Evolutionary conservation across 2,329 filamentous ascomycete species (phyloP).

Genomic region (Paraconiothyrium sp.): DNA sequence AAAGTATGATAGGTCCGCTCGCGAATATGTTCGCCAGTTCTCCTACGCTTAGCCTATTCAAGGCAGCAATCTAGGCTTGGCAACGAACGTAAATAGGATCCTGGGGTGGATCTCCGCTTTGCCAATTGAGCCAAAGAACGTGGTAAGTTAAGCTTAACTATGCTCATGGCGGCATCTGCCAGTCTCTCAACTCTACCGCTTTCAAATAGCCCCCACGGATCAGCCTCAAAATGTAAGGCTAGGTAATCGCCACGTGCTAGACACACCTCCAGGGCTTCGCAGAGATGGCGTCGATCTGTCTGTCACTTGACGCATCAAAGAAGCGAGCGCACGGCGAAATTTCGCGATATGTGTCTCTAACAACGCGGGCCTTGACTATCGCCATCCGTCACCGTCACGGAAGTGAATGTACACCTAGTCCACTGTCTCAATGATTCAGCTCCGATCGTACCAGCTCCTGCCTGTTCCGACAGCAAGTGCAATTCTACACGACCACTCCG

Average conservation of each 20-base stretch:
- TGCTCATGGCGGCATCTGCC: background rate
- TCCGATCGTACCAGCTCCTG: no score
- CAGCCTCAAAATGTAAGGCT: background rate
- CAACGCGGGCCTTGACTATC: no score
- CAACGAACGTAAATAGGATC: background rate
- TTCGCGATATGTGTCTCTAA: no score
- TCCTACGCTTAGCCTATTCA: constrained; percentile 3
- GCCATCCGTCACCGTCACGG: no score
- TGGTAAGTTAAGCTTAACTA: constrained; percentile 1
- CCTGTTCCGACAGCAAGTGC: no score
- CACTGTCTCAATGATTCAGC: no score
- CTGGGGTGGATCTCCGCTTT: background rate
- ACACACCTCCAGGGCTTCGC: no score
- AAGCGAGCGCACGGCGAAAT: no score
- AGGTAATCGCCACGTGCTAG: background rate
- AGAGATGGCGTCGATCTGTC: no score
- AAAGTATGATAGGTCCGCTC: background rate
- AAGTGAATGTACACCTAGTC: no score
- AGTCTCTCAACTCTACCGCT: background rate
- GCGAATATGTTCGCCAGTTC: background rate
- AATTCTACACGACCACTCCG: background rate
- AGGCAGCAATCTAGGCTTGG: constrained; percentile 1
- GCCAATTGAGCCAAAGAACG: background rate
- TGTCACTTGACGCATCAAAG: no score
- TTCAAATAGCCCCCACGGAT: background rate